Conservation (phyloP, 148 eudicot species). For the Silene latifolia region DNA sequence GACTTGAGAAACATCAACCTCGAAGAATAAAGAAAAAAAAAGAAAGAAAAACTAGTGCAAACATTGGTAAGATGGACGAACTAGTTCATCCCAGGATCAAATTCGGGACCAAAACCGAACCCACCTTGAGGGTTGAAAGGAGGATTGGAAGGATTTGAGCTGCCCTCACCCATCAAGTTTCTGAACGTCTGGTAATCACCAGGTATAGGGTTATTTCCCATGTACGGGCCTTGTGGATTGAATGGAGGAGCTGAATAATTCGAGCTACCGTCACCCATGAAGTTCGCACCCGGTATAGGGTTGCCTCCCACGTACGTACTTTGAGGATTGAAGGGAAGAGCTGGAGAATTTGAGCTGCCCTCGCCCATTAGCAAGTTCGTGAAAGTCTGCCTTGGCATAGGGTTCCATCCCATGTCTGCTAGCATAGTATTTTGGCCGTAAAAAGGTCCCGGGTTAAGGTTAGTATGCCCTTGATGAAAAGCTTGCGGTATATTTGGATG, state of each 20-base stretch:
- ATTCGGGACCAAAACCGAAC: slow-evolving; percentile 4
- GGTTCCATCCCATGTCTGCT: too few relatives aligned
- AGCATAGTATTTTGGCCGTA: too few relatives aligned
- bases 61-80: not conserved
- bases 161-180: not conserved
- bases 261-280: not conserved
- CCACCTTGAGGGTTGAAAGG: slow-evolving; percentile 5
- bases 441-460: not conserved
- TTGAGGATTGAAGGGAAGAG: not conserved
- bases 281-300: not conserved
- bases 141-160: not conserved
- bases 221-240: not conserved
- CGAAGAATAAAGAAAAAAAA: too few relatives aligned
- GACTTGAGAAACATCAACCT: not conserved
- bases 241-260: not conserved
- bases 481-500: not conserved
- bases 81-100: slow-evolving; percentile 2
- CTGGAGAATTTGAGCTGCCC: not conserved
- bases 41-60: not conserved
- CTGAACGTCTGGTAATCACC: not conserved
- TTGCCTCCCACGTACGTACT: not conserved
- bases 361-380: not conserved
- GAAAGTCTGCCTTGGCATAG: not conserved
- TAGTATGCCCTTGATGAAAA: not conserved
- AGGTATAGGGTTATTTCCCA: not conserved